These are phyloP conservation scores for Penicillium sp. DNA, from an alignment of 2,329 filamentous ascomycete species.

Conservation along the genomic window DNA sequence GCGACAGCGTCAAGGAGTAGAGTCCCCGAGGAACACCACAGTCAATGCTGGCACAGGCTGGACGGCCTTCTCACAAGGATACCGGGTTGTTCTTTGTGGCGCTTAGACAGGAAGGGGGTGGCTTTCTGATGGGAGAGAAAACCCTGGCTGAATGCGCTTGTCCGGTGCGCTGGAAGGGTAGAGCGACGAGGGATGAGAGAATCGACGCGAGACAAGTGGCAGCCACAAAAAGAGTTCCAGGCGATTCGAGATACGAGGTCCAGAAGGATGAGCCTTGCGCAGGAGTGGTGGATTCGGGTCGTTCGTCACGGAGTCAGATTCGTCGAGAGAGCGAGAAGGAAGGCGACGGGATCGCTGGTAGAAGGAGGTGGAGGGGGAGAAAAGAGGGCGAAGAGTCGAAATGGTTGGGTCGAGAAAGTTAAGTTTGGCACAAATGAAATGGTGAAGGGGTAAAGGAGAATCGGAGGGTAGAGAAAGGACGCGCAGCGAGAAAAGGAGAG, in stretches of 20 bases:
- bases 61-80: neutral
- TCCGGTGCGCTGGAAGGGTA: constrained; percentile 21
- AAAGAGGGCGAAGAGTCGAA: constrained; percentile 4
- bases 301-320: neutral
- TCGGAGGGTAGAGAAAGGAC: constrained; percentile 18
- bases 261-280: constrained; percentile 13
- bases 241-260: constrained; percentile 17
- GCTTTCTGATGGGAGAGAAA: constrained; percentile 10
- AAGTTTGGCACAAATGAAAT: constrained; percentile 14
- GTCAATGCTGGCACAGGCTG: neutral
- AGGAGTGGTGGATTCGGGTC: constrained; percentile 3
- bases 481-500: constrained; percentile 28
- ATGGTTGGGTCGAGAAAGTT: constrained; percentile 9
- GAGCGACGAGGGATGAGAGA: constrained; percentile 9
- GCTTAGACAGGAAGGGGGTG: neutral
- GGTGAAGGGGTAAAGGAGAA: constrained; percentile 8
- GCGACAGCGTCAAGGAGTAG: neutral
- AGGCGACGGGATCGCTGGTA: constrained; percentile 22
- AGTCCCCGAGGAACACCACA: neutral
- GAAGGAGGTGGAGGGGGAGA: constrained; percentile 9
- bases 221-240: constrained; percentile 1
- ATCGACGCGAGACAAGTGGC: constrained; percentile 3
- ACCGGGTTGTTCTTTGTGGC: constrained; percentile 1
- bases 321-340: constrained; percentile 20
- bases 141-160: constrained; percentile 21